Conservation (phyloP, 1,284 basidiomycete species). For the Meira nashicola region DNA sequence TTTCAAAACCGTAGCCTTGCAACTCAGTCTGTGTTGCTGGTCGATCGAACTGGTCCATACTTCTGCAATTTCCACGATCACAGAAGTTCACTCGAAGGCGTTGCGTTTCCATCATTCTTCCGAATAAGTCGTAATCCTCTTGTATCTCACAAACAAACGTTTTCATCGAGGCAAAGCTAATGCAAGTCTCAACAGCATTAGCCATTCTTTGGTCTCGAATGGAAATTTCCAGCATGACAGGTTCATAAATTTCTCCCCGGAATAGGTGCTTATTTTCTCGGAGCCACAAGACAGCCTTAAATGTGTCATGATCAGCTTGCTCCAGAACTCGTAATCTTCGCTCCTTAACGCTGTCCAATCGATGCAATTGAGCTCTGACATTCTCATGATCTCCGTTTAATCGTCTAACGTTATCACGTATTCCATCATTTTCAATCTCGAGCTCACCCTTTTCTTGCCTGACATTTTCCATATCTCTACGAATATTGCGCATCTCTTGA, state of each 20-base stretch:
- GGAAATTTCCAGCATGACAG: slow-evolving; percentile 66
- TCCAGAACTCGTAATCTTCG: slow-evolving; percentile 37
- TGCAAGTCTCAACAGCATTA: slow-evolving; percentile 71
- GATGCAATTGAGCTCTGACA: slow-evolving; percentile 1
- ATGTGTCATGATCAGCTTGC: slow-evolving; percentile 62
- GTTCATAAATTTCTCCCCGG: slow-evolving; percentile 77
- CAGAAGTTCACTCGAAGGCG: slow-evolving; percentile 48
- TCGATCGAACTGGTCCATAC: slow-evolving; percentile 21
- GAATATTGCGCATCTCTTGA: slow-evolving; percentile 7
- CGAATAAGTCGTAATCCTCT: slow-evolving; percentile 67
- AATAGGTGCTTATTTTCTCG: slow-evolving; percentile 66
- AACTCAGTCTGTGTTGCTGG: slow-evolving; percentile 58
- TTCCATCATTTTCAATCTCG: slow-evolving; percentile 19
- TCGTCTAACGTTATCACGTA: slow-evolving; percentile 14
- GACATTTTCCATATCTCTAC: slow-evolving; percentile 18
- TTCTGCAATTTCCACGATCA: slow-evolving; percentile 33
- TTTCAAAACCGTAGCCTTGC: slow-evolving; percentile 66
- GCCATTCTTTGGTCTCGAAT: slow-evolving; percentile 63
- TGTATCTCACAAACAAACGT: slow-evolving; percentile 80
- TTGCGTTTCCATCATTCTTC: slow-evolving; percentile 63
- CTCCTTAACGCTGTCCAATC: slow-evolving; percentile 32
- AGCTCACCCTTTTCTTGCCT: slow-evolving; percentile 15
- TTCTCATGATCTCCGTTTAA: slow-evolving; percentile 16
- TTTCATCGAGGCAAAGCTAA: slow-evolving; percentile 65
- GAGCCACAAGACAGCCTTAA: slow-evolving; percentile 71